These are phyloP conservation scores for Brassica rapa DNA, from an alignment of 345 rosid species.

Conservation along the genomic window DNA sequence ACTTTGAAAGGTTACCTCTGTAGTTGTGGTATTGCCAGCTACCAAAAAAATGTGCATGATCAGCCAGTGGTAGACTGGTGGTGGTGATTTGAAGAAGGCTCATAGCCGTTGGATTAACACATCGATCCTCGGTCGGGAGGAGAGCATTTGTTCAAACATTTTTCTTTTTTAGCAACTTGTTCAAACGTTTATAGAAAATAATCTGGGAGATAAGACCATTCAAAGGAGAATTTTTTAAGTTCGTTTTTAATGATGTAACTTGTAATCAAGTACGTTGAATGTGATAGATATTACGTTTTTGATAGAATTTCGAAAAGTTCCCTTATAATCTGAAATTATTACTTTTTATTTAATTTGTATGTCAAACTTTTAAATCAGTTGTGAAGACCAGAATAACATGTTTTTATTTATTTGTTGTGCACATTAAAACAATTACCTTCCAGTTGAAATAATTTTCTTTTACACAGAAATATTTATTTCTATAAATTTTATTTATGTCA, in stretches of 20 bases:
- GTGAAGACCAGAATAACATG: not conserved
- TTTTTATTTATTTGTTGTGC: not conserved
- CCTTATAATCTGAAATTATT: not conserved
- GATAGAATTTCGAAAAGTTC: not conserved
- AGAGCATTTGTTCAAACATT: not conserved
- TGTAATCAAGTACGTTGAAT: not conserved
- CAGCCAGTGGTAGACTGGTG: slow-evolving; percentile 15
- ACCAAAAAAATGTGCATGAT: not conserved
- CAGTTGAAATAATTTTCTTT: not conserved
- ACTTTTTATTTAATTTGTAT: not conserved
- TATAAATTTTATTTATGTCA: not conserved
- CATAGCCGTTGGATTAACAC: not conserved
- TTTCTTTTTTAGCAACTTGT: too few relatives aligned
- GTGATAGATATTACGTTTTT: not conserved
- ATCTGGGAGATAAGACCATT: not conserved
- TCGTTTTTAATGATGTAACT: not conserved
- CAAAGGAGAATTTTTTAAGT: not conserved
- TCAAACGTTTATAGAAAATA: not conserved
- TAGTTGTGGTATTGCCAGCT: not conserved
- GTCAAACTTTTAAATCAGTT: not conserved
- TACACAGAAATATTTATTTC: not conserved
- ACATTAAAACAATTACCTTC: not conserved
- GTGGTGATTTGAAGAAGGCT: slow-evolving; percentile 11
- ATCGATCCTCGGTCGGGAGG: not conserved
- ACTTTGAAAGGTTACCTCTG: not conserved